Conservation (phyloP, 2,329 filamentous ascomycete species). For the Pyrenophora tritici-repentis region DNA sequence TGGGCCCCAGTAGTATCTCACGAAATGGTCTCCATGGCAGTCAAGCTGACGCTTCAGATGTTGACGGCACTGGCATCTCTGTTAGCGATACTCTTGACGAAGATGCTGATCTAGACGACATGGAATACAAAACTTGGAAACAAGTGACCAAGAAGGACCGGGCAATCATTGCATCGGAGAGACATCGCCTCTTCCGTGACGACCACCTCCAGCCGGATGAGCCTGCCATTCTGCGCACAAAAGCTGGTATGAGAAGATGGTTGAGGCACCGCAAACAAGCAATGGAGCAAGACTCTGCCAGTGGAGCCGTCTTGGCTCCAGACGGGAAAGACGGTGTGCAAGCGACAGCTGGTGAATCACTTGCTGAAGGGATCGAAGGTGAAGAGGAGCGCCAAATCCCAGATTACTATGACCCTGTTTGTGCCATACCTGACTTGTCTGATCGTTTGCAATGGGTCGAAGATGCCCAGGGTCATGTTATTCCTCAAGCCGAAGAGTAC, state of each 20-base stretch:
- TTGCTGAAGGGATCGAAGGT: constrained; percentile 91
- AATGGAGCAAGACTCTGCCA: constrained; percentile 46
- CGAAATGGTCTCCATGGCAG: constrained; percentile 64
- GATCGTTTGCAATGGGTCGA: constrained; percentile 83
- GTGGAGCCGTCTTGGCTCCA: constrained; percentile 55
- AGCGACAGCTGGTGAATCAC: constrained; percentile 67
- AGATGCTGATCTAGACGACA: constrained; percentile 82
- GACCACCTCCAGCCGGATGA: constrained; percentile 85
- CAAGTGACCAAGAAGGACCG: constrained; percentile 97
- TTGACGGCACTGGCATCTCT: constrained; percentile 72
- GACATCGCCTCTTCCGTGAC: constrained; percentile 82
- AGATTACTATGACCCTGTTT: constrained; percentile 91
- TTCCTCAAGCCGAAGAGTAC: constrained; percentile 86
- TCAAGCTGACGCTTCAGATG: constrained; percentile 83
- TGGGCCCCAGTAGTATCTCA: constrained; percentile 69
- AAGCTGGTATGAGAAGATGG: constrained; percentile 88
- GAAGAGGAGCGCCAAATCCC: constrained; percentile 80
- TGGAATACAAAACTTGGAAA: constrained; percentile 97
- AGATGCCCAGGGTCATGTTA: constrained; percentile 84
- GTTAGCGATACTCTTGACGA: constrained; percentile 72
- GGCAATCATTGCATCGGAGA: constrained; percentile 81
- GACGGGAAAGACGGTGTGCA: constrained; percentile 55
- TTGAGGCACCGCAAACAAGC: constrained; percentile 77
- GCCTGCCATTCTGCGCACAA: constrained; percentile 81
- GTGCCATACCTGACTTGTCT: constrained; percentile 82